A percentile compares a stretch with the other conserved stretches of the same genome.
These are phyloP conservation scores for Moesziomyces antarcticus DNA, from an alignment of 1,284 basidiomycete genomes.

Conservation along the genomic window DNA sequence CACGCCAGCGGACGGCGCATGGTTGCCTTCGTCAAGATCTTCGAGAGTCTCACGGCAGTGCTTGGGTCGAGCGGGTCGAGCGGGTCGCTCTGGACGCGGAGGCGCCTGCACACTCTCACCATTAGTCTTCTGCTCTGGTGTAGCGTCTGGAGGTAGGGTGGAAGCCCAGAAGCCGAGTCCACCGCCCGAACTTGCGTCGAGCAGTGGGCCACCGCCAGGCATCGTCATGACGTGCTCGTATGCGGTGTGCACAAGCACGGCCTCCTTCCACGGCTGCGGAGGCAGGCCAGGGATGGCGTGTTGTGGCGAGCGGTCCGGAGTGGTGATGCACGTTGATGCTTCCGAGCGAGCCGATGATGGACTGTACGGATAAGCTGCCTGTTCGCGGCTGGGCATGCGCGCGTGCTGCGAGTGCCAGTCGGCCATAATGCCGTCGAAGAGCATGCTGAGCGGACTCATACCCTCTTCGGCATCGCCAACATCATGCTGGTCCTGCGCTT, in stretches of 20 bases:
- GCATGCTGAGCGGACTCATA: slow-evolving; percentile 22
- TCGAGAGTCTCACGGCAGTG: slow-evolving; percentile 15
- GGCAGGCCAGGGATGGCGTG: neutral
- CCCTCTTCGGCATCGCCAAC: too few species aligned
- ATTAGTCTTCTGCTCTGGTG: neutral
- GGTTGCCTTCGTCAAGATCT: neutral
- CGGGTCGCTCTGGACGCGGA: neutral
- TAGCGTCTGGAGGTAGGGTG: too few species aligned
- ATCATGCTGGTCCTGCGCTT: too few species aligned
- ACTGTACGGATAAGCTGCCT: slow-evolving; percentile 2
- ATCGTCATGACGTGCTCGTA: slow-evolving; percentile 2
- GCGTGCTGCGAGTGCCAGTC: slow-evolving; percentile 1
- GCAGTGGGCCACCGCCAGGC: slow-evolving; percentile 15
- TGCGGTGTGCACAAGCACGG: neutral
- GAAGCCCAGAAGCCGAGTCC: too few species aligned
- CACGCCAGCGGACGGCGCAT: too few species aligned
- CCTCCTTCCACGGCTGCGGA: too few species aligned
- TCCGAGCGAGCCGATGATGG: neutral
- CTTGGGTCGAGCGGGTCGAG: slow-evolving; percentile 10
- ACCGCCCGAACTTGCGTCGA: neutral
- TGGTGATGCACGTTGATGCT: too few species aligned
- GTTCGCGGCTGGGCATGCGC: neutral
- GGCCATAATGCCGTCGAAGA: slow-evolving; percentile 32
- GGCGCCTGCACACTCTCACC: neutral
- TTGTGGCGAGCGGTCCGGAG: neutral